A percentile compares a stretch with the other conserved stretches of the same genome.
Conservation (phyloP, 495 filamentous ascomycete species). For the Opeltia flavorubescens region DNA sequence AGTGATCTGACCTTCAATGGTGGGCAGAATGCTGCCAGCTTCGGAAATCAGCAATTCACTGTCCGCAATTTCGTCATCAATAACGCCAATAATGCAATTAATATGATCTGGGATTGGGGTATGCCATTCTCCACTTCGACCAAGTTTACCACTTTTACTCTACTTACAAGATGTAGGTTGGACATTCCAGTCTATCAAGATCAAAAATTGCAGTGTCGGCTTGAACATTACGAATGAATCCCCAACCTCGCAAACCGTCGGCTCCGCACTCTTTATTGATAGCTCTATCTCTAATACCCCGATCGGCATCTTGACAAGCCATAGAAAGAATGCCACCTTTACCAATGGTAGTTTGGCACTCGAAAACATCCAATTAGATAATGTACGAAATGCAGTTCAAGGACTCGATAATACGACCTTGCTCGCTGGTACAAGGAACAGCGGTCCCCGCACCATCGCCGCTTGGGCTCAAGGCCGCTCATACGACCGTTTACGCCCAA, state of each 20-base stretch:
- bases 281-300: slow-evolving; percentile 49
- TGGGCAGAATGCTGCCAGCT: slow-evolving; percentile 45
- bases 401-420: slow-evolving; percentile 32
- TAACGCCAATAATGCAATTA: slow-evolving; percentile 44
- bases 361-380: slow-evolving; percentile 55
- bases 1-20: slow-evolving; percentile 52
- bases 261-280: slow-evolving; percentile 38
- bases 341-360: slow-evolving; percentile 40
- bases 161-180: no score
- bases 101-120: slow-evolving; percentile 46
- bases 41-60: slow-evolving; percentile 75
- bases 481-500: slow-evolving; percentile 30
- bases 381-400: slow-evolving; percentile 42
- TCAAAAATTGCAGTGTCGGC: slow-evolving; percentile 38
- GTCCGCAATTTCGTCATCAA: slow-evolving; percentile 60
- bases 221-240: slow-evolving; percentile 31
- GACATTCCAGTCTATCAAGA: slow-evolving; percentile 35
- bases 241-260: slow-evolving; percentile 22
- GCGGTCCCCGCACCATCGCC: slow-evolving; percentile 37
- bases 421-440: slow-evolving; percentile 44
- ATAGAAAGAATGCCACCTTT: slow-evolving; percentile 13
- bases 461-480: slow-evolving; percentile 40
- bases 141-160: no score
- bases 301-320: slow-evolving; percentile 47
- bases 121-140: no score